phyloP scores from a whole-genome alignment of 2,329 filamentous ascomycete genomes.

The Penicillium thymicola region DNA sequence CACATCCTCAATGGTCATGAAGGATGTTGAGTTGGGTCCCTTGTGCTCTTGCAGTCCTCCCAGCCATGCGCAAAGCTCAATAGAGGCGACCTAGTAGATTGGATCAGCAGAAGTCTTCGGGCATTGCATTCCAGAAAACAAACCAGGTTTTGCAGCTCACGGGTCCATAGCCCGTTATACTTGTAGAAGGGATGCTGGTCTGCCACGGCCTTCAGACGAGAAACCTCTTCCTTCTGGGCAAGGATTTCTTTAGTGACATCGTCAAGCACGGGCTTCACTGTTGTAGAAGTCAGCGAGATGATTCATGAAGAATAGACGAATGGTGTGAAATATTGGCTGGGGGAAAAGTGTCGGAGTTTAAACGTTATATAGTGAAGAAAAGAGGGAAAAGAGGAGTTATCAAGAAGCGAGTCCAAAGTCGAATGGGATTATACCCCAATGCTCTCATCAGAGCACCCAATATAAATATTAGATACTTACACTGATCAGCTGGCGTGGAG shows the following conservation, averaged over 20 bases:
- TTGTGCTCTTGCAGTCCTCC: conserved; percentile 64
- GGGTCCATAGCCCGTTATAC: conserved; percentile 85
- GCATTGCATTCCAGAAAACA: conserved; percentile 33
- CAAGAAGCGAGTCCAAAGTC: not conserved
- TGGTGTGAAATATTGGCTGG: no score
- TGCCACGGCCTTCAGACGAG: conserved; percentile 67
- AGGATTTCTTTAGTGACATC: conserved; percentile 68
- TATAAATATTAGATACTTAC: conserved; percentile 45
- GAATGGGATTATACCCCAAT: not conserved
- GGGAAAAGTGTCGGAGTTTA: not conserved
- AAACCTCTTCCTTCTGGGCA: conserved; percentile 68
- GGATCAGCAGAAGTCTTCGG: not conserved
- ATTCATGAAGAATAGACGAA: not conserved
- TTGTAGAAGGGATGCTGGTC: conserved; percentile 96
- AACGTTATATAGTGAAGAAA: not conserved
- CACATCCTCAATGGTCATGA: conserved; percentile 85
- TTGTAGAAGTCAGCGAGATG: conserved; percentile 6
- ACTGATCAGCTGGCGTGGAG: conserved; percentile 67
- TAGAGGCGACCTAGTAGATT: conserved; percentile 57
- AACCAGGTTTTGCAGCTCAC: conserved; percentile 76
- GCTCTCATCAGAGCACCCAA: not conserved
- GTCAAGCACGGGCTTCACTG: conserved; percentile 66
- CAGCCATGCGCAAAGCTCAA: conserved; percentile 70
- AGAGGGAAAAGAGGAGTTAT: not conserved
- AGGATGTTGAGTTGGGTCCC: conserved; percentile 58